Evolutionary conservation across 2,329 filamentous ascomycete genomes (phyloP), one percentile per base, ranked within the genome.

Genomic region (Cytospora chrysosperma): DNA sequence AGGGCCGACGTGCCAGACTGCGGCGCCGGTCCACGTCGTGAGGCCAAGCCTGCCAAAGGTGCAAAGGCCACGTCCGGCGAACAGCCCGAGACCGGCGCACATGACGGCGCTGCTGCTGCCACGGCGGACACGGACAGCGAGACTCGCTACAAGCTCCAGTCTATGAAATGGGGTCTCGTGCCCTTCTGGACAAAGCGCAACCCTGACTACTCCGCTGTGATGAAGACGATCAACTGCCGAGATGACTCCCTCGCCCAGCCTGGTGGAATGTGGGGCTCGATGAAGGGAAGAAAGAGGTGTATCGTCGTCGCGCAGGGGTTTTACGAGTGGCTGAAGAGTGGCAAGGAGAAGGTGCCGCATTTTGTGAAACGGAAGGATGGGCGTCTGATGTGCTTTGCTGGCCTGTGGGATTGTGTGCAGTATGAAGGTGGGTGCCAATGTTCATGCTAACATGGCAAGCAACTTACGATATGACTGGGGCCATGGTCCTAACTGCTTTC

Each of bases 131-230:
- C 43, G 7, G 43, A 24, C 32, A 37, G 70, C 30, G 73, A 78
- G 64, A 81, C 82, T 12, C 86, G 78, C 68, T 97, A 96, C 78
- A 94, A 91, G 75, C 79, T 99, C 10, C 93, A 97, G 74, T 83
- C 88, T 2, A 98, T 98, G 91, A 94, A 92, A 82, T 99, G 95
- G 95, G 95, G 94, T 0, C 82, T 99, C 8, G 82, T 98, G 17
- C 94, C 95, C 0, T 97, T 89, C 75, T 98, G 94, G 94, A 96
- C 91, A 4, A 96, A 94, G 77, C 84, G 89, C 15, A 88, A 88
- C 59, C 91, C 92, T 0, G 87, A 92, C 71, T 94, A 95, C 71
- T 82, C 85, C 28, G 87, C 87, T 1, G 82, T 92, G 75, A 83
- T 96, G 81, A 92, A 90, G 72, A 97, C 93, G 0, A 98, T 98